These are phyloP conservation scores for Phaeosphaeria sp. DNA, from an alignment of 2,329 filamentous ascomycete genomes.

Conservation along the genomic window DNA sequence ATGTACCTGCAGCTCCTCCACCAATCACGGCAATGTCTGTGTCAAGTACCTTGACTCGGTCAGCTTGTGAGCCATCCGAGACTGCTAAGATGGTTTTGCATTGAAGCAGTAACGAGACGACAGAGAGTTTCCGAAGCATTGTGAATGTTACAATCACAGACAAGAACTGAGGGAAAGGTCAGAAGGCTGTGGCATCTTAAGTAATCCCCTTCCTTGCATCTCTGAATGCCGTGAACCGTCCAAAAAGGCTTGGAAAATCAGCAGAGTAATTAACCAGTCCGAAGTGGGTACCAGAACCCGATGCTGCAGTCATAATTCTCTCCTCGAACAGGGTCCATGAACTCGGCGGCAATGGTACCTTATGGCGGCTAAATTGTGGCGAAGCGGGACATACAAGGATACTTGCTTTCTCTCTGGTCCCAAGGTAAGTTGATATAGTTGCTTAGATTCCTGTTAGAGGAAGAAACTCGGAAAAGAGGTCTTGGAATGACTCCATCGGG, in stretches of 20 bases:
- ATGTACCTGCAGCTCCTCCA: constrained; percentile 53
- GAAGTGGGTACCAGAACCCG: not conserved
- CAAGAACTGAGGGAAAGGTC: not conserved
- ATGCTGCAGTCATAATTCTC: not conserved
- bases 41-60: constrained; percentile 4
- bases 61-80: not conserved
- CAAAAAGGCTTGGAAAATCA: not conserved
- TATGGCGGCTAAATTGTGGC: not conserved
- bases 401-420: not conserved
- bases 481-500: not conserved
- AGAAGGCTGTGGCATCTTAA: not conserved
- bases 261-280: not conserved
- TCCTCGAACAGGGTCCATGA: not conserved
- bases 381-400: not conserved
- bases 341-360: not conserved
- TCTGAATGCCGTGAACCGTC: not conserved
- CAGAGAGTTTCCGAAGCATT: not conserved
- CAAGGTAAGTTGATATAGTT: not conserved
- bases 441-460: not conserved
- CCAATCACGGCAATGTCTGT: constrained; percentile 51
- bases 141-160: not conserved
- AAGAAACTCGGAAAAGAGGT: not conserved
- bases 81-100: not conserved
- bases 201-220: not conserved
- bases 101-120: not conserved